A percentile compares a stretch with the other conserved stretches of the same genome.
Evolutionary conservation across 2,329 filamentous ascomycete species (phyloP).

Genomic region (Pseudovirgaria hyperparasitica): DNA sequence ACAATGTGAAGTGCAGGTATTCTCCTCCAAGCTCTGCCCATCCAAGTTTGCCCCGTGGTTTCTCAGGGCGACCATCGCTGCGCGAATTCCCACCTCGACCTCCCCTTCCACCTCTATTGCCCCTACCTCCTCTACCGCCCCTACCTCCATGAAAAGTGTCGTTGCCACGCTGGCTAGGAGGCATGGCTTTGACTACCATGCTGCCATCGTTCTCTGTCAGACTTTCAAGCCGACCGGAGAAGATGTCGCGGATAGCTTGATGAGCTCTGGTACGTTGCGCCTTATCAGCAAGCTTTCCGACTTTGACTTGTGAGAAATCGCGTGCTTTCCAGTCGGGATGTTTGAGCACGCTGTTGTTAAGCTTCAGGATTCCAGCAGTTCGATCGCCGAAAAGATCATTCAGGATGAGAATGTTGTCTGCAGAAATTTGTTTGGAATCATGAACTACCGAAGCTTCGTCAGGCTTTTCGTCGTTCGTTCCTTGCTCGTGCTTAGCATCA

Average conservation of each 20-base stretch:
- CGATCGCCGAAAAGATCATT: slow-evolving; percentile 39
- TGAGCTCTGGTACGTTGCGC: slow-evolving; percentile 51
- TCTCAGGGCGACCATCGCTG: slow-evolving; percentile 4
- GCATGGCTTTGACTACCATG: slow-evolving; percentile 43
- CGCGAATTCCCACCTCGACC: slow-evolving; percentile 8
- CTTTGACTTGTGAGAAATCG: slow-evolving; percentile 41
- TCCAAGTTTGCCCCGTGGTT: slow-evolving; percentile 30
- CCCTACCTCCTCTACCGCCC: slow-evolving; percentile 12
- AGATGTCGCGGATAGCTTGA: slow-evolving; percentile 60
- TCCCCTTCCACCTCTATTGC: slow-evolving; percentile 11
- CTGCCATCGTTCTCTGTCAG: slow-evolving; percentile 58
- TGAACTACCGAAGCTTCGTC: slow-evolving; percentile 1
- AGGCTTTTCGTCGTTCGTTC: neutral
- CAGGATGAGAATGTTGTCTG: slow-evolving; percentile 25
- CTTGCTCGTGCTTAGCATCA: slow-evolving; percentile 2
- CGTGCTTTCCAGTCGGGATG: slow-evolving; percentile 43
- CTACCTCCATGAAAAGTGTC: slow-evolving; percentile 7
- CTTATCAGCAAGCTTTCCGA: slow-evolving; percentile 45
- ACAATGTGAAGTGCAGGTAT: slow-evolving; percentile 80
- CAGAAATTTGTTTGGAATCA: slow-evolving; percentile 16
- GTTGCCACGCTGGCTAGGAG: slow-evolving; percentile 22
- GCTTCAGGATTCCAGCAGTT: slow-evolving; percentile 37
- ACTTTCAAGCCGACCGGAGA: slow-evolving; percentile 66
- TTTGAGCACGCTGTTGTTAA: slow-evolving; percentile 42
- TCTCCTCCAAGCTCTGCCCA: slow-evolving; percentile 63